phyloP scores from a whole-genome alignment of 164 flowering plant species.

The Annona cherimola region DNA sequence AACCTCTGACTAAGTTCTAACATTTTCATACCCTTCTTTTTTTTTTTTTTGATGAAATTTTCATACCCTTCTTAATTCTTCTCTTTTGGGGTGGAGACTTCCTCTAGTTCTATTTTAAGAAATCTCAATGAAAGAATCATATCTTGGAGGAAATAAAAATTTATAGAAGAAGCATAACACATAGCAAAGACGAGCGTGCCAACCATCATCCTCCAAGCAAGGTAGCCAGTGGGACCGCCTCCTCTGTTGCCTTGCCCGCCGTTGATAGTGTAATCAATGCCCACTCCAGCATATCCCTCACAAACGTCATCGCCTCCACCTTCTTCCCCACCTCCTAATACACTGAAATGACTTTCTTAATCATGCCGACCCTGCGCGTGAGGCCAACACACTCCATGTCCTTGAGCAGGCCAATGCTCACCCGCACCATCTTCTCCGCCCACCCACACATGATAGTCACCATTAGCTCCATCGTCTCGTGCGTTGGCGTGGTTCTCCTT shows the following conservation, averaged over 20 bases:
- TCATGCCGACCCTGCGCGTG: slow-evolving; percentile 72
- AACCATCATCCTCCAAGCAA: slow-evolving; percentile 96
- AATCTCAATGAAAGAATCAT: no score
- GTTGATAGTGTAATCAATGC: slow-evolving; percentile 34
- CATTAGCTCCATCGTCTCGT: slow-evolving; percentile 42
- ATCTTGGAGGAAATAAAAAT: no score
- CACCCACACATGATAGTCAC: slow-evolving; percentile 89
- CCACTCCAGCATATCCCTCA: slow-evolving; percentile 65
- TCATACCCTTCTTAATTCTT: no score
- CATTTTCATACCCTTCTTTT: no score
- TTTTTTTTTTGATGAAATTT: no score
- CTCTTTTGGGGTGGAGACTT: no score
- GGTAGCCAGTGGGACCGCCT: slow-evolving; percentile 46
- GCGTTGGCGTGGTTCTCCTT: slow-evolving; percentile 65
- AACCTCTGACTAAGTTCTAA: no score
- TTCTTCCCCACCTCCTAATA: slow-evolving; percentile 74
- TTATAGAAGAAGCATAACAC: no score
- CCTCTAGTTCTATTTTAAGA: no score
- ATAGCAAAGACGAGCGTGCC: no score
- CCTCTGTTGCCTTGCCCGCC: slow-evolving; percentile 27
- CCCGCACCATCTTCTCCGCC: slow-evolving; percentile 69
- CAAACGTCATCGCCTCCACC: slow-evolving; percentile 53
- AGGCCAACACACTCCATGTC: slow-evolving; percentile 96
- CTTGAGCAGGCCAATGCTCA: slow-evolving; percentile 59
- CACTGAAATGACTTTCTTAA: slow-evolving; percentile 78